Evolutionary conservation across 2,329 filamentous ascomycete genomes (phyloP), one percentile per base, ranked within the genome.

Genomic region (Aspergillus pseudoterreus): DNA sequence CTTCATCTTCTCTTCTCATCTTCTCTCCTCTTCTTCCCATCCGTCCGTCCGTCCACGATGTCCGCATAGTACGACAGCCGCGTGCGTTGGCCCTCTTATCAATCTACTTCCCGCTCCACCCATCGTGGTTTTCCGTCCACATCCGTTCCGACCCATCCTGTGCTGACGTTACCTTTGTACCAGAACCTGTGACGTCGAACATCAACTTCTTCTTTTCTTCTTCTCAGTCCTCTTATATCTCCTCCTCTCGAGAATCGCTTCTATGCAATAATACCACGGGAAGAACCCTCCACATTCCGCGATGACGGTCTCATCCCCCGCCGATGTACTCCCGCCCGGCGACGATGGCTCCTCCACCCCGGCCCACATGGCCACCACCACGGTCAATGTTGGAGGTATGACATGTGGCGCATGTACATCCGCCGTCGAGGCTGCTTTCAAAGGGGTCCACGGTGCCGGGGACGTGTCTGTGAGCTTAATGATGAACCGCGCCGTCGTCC

Each of bases 401-500:
- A 82, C 79, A 58, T 99, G 94, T 75, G 92, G 92, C 67, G 87
- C 92, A 61, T 99, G 94, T 70, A 96, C 92, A 24, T 95, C 92
- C 42, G 87, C 94, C n/a, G 87, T 99, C 61, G 92, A 97, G 78
- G 83, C 87, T 53, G 94, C 88, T 59, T 95, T 99, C 75, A 87
- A 90, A 64, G 83, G 82, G 59, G 81, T 95, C 4, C 79, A 87
- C 36, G 92, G 94, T 49, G 85, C 94, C 9, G 88, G 87, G 57
- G 90, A 81, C 61, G 90, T 97, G 53, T 95, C 91, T 9, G 88
- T 99, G 63, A 96, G 90, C 68, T 77, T 99, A 62, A 88, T 96
- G 50, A 95, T 96, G 84, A 92, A 96, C 71, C 85, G 92, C 54
- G 94, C 92, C n/a, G 92, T 97, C 39, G 79, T 97, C 33, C 87